These are phyloP conservation scores for Aspergillus fischeri DNA, from an alignment of 2,329 filamentous ascomycete species.

Conservation along the genomic window DNA sequence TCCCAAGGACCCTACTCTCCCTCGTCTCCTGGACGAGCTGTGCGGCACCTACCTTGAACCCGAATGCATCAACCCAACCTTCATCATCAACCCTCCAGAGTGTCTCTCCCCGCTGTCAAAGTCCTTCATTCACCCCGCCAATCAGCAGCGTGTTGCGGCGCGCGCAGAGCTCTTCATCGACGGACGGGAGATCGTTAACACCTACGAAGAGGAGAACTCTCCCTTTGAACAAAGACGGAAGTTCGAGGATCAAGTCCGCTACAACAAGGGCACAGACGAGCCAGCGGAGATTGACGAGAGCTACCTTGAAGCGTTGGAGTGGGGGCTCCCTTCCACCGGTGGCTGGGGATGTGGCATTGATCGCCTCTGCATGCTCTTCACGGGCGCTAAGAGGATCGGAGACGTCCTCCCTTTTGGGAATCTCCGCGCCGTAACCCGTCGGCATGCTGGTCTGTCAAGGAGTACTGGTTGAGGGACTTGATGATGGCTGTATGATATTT, in stretches of 20 bases:
- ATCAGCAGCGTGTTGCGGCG: conserved; percentile 70
- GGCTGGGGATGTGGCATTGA: conserved; percentile 96
- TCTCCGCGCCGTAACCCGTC: conserved; percentile 52
- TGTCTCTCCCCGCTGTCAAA: conserved; percentile 90
- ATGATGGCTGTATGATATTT: not conserved
- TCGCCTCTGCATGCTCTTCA: conserved; percentile 85
- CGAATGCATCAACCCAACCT: conserved; percentile 67
- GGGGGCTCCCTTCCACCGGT: conserved; percentile 89
- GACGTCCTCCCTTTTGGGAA: conserved; percentile 89
- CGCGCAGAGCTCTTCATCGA: conserved; percentile 81
- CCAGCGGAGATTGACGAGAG: conserved; percentile 63
- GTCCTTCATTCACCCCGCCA: conserved; percentile 67
- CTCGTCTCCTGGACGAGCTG: conserved; percentile 76
- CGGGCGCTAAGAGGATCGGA: conserved; percentile 70
- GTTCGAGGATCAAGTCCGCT: conserved; percentile 59
- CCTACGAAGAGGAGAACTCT: conserved; percentile 97
- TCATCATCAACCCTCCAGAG: conserved; percentile 85
- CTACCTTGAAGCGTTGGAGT: conserved; percentile 79
- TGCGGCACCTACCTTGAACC: conserved; percentile 74
- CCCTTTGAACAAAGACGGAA: conserved; percentile 82
- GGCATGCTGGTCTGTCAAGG: conserved; percentile 3
- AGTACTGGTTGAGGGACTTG: not conserved
- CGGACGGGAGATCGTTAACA: conserved; percentile 82
- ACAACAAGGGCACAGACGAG: conserved; percentile 47
- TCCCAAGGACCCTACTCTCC: conserved; percentile 54